Percentiles rank a stretch among this genome's conserved stretches.
These are phyloP conservation scores for Beauveria rudraprayagi DNA, from an alignment of 2,329 filamentous ascomycete species.

Conservation along the genomic window DNA sequence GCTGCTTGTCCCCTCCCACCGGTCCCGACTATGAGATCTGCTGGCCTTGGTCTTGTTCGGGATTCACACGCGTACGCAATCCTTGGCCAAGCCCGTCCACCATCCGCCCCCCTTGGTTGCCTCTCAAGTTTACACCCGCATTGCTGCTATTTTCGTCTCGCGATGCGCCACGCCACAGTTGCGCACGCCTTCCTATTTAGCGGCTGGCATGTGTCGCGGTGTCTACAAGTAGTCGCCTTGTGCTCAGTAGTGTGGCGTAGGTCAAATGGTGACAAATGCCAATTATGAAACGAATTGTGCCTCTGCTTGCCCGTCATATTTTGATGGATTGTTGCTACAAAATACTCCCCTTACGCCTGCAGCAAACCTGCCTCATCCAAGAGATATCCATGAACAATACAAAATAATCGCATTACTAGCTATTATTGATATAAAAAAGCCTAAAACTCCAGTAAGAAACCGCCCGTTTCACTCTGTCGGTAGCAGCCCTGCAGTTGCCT, in stretches of 20 bases:
- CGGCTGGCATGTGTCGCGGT: neutral
- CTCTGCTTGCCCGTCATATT: neutral
- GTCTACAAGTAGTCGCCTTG: neutral
- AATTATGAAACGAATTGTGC: neutral
- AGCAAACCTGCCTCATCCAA: neutral
- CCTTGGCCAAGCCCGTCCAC: neutral
- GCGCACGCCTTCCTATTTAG: neutral
- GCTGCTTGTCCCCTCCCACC: no score
- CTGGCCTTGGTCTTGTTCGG: neutral
- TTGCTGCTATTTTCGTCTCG: conserved; percentile 5
- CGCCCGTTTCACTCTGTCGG: neutral
- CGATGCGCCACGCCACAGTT: neutral
- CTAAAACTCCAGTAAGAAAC: conserved; percentile 5
- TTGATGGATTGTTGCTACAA: neutral
- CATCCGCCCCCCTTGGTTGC: neutral
- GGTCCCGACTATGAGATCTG: no score
- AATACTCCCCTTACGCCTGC: no score
- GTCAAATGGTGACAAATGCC: neutral
- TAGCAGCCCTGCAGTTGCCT: neutral
- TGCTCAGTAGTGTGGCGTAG: neutral
- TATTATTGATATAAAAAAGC: conserved; percentile 6
- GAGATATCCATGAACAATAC: neutral
- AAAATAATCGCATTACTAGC: conserved; percentile 3
- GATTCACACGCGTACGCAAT: neutral
- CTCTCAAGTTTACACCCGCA: neutral